Base-by-base conservation (phyloP, 257 asterid genomes). In the Solanum bulbocastanum region DNA sequence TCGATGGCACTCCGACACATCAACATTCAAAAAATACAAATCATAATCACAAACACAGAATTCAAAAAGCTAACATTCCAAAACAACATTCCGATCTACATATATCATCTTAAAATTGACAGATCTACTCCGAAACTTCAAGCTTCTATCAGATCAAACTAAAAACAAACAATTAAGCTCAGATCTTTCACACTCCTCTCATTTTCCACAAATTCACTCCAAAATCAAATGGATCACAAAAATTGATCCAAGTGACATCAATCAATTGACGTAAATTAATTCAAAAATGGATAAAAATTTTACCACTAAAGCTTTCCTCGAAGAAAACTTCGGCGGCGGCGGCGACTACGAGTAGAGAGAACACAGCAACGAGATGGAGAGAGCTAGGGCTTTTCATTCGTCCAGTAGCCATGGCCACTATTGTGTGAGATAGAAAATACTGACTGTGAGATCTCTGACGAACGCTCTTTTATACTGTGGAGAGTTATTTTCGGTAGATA, bases 281-380 rank as follows among this genome's bases (percentile, higher is more conserved):
- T 58, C 11, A 36, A 46, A 84, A 81, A 14, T 1, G 39, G 14
- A 78, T 56, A 73, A 44, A 62, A 35, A 72, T 22, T 8, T 23
- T 93, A 97, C 99, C 99, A 30, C 92, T 90, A 68, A 97, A 97
- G 22, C 98, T 97, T 88, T 97, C 99, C 93, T 97, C 98, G 90
- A 96, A 97, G 92, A 97, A 90, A 9, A 96, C 96, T 83, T 89
- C 90, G 16, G 98, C 98, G 0, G 98, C 93, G 35, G 95, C 89
- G 66, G 89, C 68, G 58, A 92, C 92, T 71, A 96, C 75, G 25
- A 94, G 90, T 27, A 96, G 93, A 85, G 93, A 92, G 18, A 97
- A 87, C 36, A 92, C 86, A 39, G 93, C 6, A 87, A 91, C 91
- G 42, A 95, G 90, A 87, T 91, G 78, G 89, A 90, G 91, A 85